Percentiles rank a stretch among this genome's conserved stretches.
Conservation (phyloP, 257 asterid species). For the Fraxinus pennsylvanica region DNA sequence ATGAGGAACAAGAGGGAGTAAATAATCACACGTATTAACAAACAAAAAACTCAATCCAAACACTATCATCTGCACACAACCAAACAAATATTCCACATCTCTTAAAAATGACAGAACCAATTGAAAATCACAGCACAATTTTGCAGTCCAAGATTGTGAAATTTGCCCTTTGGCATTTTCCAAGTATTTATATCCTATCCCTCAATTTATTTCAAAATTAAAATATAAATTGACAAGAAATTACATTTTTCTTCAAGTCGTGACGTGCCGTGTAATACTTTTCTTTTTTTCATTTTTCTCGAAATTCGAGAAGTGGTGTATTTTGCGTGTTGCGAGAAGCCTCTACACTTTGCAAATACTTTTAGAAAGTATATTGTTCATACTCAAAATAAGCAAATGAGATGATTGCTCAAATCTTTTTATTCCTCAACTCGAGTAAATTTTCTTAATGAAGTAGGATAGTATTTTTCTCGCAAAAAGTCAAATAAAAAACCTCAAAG, state of each 20-base stretch:
- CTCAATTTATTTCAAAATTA: not conserved
- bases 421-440: too few relatives aligned
- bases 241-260: not conserved
- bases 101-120: not conserved
- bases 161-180: not conserved
- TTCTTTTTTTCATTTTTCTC: too few relatives aligned
- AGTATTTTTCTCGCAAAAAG: not conserved
- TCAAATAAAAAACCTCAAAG: too few relatives aligned
- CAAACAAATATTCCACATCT: not conserved
- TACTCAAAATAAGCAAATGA: too few relatives aligned
- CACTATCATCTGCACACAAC: not conserved
- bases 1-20: conserved; percentile 19
- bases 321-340: too few relatives aligned
- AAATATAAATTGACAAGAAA: too few relatives aligned
- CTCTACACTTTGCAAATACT: too few relatives aligned
- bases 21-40: not conserved
- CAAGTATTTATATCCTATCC: not conserved
- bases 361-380: too few relatives aligned
- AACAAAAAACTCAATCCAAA: not conserved
- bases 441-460: too few relatives aligned
- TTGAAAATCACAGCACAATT: not conserved
- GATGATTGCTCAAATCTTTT: too few relatives aligned
- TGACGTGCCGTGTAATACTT: not conserved
- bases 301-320: too few relatives aligned
- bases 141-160: not conserved